Conservation (phyloP, 768 basidiomycete species). For the Agaricus blazei region DNA sequence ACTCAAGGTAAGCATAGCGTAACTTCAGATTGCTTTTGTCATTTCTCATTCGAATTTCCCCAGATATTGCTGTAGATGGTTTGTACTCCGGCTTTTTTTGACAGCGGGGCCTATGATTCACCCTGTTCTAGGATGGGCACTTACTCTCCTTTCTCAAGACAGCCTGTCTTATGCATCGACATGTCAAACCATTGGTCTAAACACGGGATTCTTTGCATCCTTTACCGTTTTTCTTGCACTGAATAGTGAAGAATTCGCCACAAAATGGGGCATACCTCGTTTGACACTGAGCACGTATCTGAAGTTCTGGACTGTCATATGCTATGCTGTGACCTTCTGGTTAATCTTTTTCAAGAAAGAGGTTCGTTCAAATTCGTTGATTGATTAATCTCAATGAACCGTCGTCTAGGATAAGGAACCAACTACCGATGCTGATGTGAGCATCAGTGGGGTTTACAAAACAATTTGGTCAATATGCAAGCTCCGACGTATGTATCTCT, state of each 20-base stretch:
- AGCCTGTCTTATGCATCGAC: slow-evolving; percentile 96
- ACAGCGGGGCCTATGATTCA: slow-evolving; percentile 2
- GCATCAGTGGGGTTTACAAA: slow-evolving; percentile 83
- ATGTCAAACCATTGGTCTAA: slow-evolving; percentile 96
- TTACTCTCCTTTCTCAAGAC: slow-evolving; percentile 84
- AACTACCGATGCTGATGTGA: slow-evolving; percentile 78
- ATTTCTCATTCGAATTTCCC: slow-evolving; percentile 10
- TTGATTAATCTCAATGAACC: not conserved
- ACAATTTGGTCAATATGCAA: slow-evolving; percentile 94
- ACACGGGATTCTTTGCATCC: slow-evolving; percentile 91
- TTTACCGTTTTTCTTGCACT: slow-evolving; percentile 98
- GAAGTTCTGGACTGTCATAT: slow-evolving; percentile 79
- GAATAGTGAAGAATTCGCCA: slow-evolving; percentile 89
- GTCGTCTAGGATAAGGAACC: slow-evolving; percentile 63
- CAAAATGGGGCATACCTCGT: slow-evolving; percentile 73
- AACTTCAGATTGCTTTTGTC: not conserved
- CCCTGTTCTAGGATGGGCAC: slow-evolving; percentile 57
- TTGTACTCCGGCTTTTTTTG: slow-evolving; percentile 19
- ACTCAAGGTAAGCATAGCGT: slow-evolving; percentile 71
- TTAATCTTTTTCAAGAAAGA: slow-evolving; percentile 85
- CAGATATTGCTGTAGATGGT: slow-evolving; percentile 98
- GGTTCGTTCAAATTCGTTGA: slow-evolving; percentile 31
- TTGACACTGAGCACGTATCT: slow-evolving; percentile 76
- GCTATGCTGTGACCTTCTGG: slow-evolving; percentile 84
- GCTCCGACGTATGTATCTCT: slow-evolving; percentile 66